These are phyloP conservation scores for Argentina anserina DNA, from an alignment of 306 rosid species.

Conservation along the genomic window DNA sequence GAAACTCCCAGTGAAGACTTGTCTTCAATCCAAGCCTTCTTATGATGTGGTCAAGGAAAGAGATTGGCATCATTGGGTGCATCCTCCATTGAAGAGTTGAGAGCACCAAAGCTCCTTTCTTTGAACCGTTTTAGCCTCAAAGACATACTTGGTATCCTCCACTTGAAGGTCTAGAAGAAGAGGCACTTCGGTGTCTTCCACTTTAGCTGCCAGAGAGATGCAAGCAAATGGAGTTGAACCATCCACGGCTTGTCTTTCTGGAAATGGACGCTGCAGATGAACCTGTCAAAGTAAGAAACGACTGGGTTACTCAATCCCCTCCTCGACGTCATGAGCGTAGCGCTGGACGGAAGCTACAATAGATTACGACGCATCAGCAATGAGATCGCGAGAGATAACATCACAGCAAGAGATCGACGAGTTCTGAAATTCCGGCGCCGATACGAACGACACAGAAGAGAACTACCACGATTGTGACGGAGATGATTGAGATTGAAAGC, in stretches of 20 bases:
- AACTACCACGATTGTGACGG: no score
- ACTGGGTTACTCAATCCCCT: no score
- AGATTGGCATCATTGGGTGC: conserved; percentile 89
- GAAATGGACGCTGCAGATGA: conserved; percentile 54
- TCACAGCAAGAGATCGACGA: no score
- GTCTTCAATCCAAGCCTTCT: conserved; percentile 75
- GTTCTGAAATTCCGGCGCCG: no score
- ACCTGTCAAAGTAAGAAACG: conserved; percentile 71
- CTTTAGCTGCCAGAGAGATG: conserved; percentile 91
- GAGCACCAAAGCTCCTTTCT: conserved; percentile 92
- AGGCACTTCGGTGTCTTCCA: conserved; percentile 89
- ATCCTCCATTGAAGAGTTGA: conserved; percentile 82
- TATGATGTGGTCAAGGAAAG: conserved; percentile 72
- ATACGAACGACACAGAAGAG: no score
- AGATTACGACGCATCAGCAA: no score
- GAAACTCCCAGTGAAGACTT: conserved; percentile 64
- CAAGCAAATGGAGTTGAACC: conserved; percentile 86
- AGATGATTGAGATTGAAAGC: no score
- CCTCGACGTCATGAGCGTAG: no score
- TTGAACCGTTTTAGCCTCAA: conserved; percentile 80
- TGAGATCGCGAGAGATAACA: no score
- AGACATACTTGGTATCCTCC: conserved; percentile 51
- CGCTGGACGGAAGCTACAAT: no score
- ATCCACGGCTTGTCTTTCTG: conserved; percentile 86
- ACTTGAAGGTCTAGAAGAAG: conserved; percentile 92